A percentile compares a stretch with the other conserved stretches of the same genome.
These are phyloP conservation scores for Epichloe aotearoae DNA, from an alignment of 2,329 filamentous ascomycete genomes.

Conservation along the genomic window DNA sequence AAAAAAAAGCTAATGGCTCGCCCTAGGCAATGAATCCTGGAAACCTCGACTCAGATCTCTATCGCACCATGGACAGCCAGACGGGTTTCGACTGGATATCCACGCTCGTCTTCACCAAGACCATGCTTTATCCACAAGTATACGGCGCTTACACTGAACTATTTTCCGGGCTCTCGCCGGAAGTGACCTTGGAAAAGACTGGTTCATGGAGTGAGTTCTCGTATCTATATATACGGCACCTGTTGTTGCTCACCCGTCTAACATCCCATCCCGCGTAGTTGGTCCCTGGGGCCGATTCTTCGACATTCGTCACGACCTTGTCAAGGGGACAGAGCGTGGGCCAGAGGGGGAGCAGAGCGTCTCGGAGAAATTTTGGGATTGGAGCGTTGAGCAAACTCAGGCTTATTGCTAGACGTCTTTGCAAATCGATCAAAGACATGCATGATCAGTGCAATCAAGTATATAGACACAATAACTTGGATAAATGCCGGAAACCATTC, in stretches of 20 bases:
- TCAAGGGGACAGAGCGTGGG: constrained; percentile 14
- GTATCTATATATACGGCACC: accelerated
- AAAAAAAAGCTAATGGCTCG: too few species aligned
- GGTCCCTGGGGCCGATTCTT: constrained; percentile 24
- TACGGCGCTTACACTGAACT: constrained; percentile 35
- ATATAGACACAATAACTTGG: too few species aligned
- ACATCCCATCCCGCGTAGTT: constrained; percentile 13
- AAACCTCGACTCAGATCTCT: constrained; percentile 25
- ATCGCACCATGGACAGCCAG: constrained; percentile 13
- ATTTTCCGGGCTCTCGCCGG: constrained; percentile 30
- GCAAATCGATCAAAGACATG: too few species aligned
- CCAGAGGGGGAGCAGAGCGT: constrained; percentile 22
- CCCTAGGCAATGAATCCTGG: constrained; percentile 23
- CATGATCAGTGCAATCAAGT: too few species aligned
- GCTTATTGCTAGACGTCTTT: neutral
- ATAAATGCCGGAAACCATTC: too few species aligned
- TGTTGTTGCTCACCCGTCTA: neutral
- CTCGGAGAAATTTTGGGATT: constrained; percentile 24
- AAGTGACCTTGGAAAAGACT: constrained; percentile 22
- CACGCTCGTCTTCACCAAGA: too few species aligned
- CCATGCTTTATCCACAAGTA: constrained; percentile 10
- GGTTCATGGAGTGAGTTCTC: neutral
- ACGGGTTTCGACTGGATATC: too few species aligned
- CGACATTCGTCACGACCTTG: constrained; percentile 17
- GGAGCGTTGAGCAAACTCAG: constrained; percentile 20